Conservation (phyloP, 2,329 filamentous ascomycete species). For the Dactylonectria estremocensis region DNA sequence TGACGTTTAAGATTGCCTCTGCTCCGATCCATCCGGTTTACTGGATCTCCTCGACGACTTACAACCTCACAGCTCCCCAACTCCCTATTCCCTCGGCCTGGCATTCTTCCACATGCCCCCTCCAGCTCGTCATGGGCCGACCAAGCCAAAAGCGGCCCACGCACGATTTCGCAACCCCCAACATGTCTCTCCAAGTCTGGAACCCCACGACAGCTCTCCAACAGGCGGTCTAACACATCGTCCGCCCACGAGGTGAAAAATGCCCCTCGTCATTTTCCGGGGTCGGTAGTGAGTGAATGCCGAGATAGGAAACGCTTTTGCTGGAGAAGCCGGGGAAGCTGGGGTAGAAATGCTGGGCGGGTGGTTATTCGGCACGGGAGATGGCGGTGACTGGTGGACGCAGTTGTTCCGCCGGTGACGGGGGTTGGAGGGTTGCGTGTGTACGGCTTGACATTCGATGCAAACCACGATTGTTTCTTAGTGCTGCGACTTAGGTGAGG, state of each 20-base stretch:
- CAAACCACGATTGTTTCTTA: background rate
- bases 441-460: background rate
- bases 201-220: background rate
- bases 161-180: background rate
- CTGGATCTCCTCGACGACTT: background rate
- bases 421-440: background rate
- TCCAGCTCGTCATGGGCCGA: background rate
- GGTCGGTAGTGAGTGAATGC: background rate
- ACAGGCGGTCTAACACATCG: constrained; percentile 1
- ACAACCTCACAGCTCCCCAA: background rate
- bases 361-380: constrained; percentile 1
- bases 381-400: constrained; percentile 5
- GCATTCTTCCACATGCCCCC: background rate
- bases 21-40: background rate
- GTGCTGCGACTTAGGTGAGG: background rate
- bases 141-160: background rate
- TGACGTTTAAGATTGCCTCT: background rate
- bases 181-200: background rate
- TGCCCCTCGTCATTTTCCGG: background rate
- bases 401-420: constrained; percentile 1
- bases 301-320: background rate
- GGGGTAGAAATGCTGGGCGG: constrained; percentile 1
- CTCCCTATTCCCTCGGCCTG: background rate
- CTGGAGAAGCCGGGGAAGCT: constrained; percentile 1
- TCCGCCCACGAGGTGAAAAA: background rate